phyloP scores from a whole-genome alignment of 495 filamentous ascomycete species.

The Tuber aestivum region DNA sequence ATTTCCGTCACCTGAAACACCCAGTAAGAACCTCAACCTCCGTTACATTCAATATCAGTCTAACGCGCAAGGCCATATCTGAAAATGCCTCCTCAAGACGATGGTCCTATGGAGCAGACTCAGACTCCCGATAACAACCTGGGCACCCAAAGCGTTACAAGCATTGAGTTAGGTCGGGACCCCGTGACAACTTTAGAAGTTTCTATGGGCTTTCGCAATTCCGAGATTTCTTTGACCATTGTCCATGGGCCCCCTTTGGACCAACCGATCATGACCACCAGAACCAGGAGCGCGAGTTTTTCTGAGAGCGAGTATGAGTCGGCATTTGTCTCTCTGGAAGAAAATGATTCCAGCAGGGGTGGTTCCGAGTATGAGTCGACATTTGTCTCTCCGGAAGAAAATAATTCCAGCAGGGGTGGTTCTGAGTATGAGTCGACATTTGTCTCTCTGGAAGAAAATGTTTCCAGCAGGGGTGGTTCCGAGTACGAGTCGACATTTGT shows the following conservation, averaged over 20 bases:
- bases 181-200: not conserved
- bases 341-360: rapidly evolving
- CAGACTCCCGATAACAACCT: not conserved
- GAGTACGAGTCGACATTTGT: not conserved
- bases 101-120: not conserved
- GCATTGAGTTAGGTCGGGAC: not conserved
- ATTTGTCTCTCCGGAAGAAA: not conserved
- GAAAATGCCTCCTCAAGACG: not conserved
- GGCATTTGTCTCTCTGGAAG: not conserved
- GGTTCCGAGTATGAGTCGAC: not conserved
- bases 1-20: not conserved
- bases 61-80: not conserved
- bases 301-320: not conserved
- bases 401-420: rapidly evolving
- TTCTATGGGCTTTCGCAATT: not conserved
- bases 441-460: not conserved
- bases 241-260: not conserved
- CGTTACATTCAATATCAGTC: not conserved
- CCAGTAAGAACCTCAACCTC: not conserved
- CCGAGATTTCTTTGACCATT: not conserved
- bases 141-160: not conserved
- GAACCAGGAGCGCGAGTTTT: not conserved
- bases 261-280: not conserved
- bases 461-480: not conserved
- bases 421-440: not conserved